These are phyloP conservation scores for Leishmania turanica DNA, from an alignment of 208 protist genomes.

Conservation along the genomic window DNA sequence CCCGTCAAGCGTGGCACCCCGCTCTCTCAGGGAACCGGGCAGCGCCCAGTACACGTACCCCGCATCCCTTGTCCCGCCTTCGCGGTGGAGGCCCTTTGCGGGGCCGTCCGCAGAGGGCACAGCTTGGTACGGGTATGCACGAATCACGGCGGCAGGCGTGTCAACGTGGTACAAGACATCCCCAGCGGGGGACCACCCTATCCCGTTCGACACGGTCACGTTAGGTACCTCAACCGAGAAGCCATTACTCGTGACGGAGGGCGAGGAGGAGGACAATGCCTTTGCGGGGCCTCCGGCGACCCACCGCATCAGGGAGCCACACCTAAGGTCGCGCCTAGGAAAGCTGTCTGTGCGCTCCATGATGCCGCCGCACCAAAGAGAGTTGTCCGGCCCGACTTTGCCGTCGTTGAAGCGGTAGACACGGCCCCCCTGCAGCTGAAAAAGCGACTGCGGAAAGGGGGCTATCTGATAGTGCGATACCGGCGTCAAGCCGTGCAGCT, in stretches of 20 bases:
- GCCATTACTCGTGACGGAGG: no score
- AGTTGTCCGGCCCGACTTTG: conserved; percentile 26
- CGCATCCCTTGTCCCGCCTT: neutral
- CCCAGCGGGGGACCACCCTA: conserved; percentile 29
- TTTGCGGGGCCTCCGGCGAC: neutral
- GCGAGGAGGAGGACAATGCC: neutral
- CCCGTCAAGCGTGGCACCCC: conserved; percentile 27
- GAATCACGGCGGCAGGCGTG: conserved; percentile 16
- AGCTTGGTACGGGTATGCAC: conserved; percentile 22
- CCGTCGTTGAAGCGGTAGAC: conserved; percentile 36
- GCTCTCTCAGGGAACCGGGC: conserved; percentile 1
- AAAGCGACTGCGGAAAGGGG: conserved; percentile 13
- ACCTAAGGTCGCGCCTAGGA: conserved; percentile 12
- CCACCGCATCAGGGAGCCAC: conserved; percentile 28
- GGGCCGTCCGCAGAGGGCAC: neutral
- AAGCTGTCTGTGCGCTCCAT: conserved; percentile 27
- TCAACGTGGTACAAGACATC: conserved; percentile 30
- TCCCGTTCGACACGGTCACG: conserved; percentile 32
- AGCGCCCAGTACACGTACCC: conserved; percentile 27
- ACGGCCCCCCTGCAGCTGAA: conserved; percentile 10
- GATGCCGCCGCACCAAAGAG: conserved; percentile 28
- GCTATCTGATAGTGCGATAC: conserved; percentile 10
- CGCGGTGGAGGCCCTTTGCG: neutral
- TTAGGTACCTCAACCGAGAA: conserved; percentile 15
- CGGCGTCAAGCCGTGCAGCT: neutral